phyloP scores from a whole-genome alignment of 257 asterid species.

The Capsicum rhomboideum region DNA sequence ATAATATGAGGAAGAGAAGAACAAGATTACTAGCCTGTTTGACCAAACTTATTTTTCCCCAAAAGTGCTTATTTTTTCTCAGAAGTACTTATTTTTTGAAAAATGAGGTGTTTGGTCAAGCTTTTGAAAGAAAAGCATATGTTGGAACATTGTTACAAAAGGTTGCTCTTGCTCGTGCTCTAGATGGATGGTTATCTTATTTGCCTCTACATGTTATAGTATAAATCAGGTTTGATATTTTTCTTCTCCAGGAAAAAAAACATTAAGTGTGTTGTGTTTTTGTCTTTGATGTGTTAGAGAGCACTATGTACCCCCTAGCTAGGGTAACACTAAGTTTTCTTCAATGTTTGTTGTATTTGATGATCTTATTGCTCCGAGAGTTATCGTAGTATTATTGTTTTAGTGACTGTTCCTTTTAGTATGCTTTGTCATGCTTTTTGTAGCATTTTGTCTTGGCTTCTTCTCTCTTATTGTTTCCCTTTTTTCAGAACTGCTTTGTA shows the following conservation, averaged over 20 bases:
- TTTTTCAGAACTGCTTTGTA: no score
- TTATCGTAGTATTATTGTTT: neutral
- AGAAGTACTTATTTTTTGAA: no score
- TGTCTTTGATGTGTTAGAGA: neutral
- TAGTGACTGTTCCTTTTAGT: no score
- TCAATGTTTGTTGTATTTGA: neutral
- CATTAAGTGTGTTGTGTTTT: neutral
- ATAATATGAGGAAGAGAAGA: neutral
- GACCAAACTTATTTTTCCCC: no score
- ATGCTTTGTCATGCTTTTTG: no score
- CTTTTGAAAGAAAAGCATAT: no score
- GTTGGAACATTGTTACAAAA: neutral
- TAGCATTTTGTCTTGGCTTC: no score
- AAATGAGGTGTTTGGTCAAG: no score
- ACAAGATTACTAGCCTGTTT: neutral
- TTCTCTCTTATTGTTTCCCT: no score
- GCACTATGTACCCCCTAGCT: neutral
- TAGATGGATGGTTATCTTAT: neutral
- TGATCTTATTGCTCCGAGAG: neutral
- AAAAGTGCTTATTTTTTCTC: no score
- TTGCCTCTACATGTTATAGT: neutral
- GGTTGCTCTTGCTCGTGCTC: neutral
- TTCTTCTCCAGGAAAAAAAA: neutral
- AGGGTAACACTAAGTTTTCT: neutral
- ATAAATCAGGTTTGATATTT: neutral